Evolutionary conservation across 345 rosid genomes (phyloP).

Genomic region (Noccaea bulbosa): DNA sequence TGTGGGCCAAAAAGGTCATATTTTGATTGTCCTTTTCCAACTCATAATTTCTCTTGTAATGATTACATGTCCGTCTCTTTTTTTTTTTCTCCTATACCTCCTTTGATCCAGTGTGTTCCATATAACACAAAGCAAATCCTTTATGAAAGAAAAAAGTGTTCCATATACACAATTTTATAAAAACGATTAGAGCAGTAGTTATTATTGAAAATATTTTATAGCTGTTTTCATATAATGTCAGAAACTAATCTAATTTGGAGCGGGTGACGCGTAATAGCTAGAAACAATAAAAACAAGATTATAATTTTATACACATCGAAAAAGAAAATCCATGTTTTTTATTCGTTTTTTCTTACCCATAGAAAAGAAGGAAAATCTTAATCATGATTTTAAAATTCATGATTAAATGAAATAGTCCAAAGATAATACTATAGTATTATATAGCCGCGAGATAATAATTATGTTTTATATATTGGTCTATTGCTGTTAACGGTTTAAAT

Average conservation of each 20-base stretch:
- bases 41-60: slow-evolving; percentile 59
- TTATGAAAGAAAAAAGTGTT: too few relatives aligned
- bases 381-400: slow-evolving; percentile 33
- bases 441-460: slow-evolving; percentile 14
- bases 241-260: background rate
- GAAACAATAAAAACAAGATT: too few relatives aligned
- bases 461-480: slow-evolving; percentile 3
- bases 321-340: background rate
- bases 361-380: background rate
- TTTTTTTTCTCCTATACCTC: slow-evolving; percentile 26
- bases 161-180: too few relatives aligned
- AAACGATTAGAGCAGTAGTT: background rate
- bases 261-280: background rate
- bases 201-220: background rate
- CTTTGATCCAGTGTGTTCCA: slow-evolving; percentile 39
- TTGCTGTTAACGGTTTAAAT: background rate
- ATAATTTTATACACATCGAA: background rate
- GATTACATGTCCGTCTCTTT: slow-evolving; percentile 40
- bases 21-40: slow-evolving; percentile 65
- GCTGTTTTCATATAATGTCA: background rate
- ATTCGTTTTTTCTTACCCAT: slow-evolving; percentile 3
- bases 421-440: slow-evolving; percentile 30
- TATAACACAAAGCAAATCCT: too few relatives aligned
- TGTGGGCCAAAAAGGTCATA: slow-evolving; percentile 65
- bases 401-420: slow-evolving; percentile 21